phyloP scores from a whole-genome alignment of 1,284 basidiomycete species.

The Ceratobasidium sp. region DNA sequence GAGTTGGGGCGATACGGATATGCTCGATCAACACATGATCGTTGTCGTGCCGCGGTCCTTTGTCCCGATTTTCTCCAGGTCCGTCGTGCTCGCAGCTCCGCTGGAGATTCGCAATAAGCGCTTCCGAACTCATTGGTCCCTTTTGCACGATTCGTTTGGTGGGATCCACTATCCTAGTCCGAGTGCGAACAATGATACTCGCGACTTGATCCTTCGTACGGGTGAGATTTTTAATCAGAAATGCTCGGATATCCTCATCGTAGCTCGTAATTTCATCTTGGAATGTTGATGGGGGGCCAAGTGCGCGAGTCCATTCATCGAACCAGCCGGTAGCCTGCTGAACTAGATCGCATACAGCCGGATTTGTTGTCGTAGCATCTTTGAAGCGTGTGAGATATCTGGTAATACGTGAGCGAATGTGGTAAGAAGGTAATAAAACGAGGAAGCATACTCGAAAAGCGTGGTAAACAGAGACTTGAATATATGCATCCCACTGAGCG shows the following conservation, averaged over 20 bases:
- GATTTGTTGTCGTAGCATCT: slow-evolving; percentile 56
- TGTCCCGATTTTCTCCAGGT: slow-evolving; percentile 58
- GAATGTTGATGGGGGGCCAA: slow-evolving; percentile 51
- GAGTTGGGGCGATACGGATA: slow-evolving; percentile 67
- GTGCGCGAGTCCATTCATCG: slow-evolving; percentile 54
- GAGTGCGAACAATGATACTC: not conserved
- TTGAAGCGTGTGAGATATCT: slow-evolving; percentile 69
- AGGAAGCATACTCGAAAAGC: slow-evolving; percentile 58
- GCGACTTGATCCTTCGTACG: slow-evolving; percentile 47
- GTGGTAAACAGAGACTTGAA: slow-evolving; percentile 59
- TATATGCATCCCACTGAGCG: slow-evolving; percentile 51
- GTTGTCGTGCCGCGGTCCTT: slow-evolving; percentile 69
- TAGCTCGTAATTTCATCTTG: slow-evolving; percentile 47
- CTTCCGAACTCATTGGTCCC: slow-evolving; percentile 44
- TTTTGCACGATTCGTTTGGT: slow-evolving; percentile 2
- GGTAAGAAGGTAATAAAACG: not conserved
- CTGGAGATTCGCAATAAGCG: slow-evolving; percentile 46
- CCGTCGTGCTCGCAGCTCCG: slow-evolving; percentile 58
- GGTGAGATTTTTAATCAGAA: slow-evolving; percentile 52
- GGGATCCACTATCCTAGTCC: not conserved
- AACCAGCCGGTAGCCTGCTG: slow-evolving; percentile 55
- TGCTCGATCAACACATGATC: slow-evolving; percentile 61
- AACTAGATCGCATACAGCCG: slow-evolving; percentile 55
- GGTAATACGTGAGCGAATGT: not conserved
- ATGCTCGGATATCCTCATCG: slow-evolving; percentile 46